Evolutionary conservation across 176 grass and related monocot genomes (phyloP), one percentile per base, ranked within the genome.

Genomic region (Saccharum spontaneum): DNA sequence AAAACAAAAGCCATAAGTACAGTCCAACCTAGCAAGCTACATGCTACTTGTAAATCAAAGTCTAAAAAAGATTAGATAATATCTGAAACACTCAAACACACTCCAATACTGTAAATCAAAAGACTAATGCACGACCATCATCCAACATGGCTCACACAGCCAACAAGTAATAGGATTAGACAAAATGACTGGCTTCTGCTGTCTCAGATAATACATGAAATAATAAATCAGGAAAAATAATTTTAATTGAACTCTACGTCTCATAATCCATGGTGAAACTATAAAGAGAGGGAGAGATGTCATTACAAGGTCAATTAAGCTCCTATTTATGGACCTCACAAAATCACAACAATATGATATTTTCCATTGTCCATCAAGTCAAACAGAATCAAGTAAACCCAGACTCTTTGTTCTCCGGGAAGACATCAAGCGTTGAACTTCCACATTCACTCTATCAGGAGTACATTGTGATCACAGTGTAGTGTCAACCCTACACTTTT

Each of bases 161-260:
- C 30, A 84, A 60, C 34, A 26, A 57, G 18, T 62, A 45, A 82
- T 46, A 68, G 18, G 31, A 82, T 69, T 69, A 44, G 77, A 61
- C 0, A 63, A 79, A 48, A 50, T 22, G 24, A 11, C 7, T 40
- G 16, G 17, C 23, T 67, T 37, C 67, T 66, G 67, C 18, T 24
- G 30, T 65, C 67, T 36, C 74, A 57, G 55, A 24, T 73, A 44
- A 78, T 44, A 73, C 43, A 84, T 55, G 55, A 73, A 79, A 50
- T 14, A 78, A 48, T 12, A 52, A 52, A 63, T 31, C 24, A 64
- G 11, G 2, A 64, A 37, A 10, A 15, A 77, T 61, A 2, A 65
- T 57, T 48, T 16, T 71, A 62, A 73, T 1, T 62, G 30, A 65
- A 55, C n/a, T 81, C 44, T 37, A 67, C 7, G 2, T 1, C 52